A percentile compares a stretch with the other conserved stretches of the same genome.
Evolutionary conservation across 208 protist species (phyloP).

Genomic region (Wallacemonas sp.): DNA sequence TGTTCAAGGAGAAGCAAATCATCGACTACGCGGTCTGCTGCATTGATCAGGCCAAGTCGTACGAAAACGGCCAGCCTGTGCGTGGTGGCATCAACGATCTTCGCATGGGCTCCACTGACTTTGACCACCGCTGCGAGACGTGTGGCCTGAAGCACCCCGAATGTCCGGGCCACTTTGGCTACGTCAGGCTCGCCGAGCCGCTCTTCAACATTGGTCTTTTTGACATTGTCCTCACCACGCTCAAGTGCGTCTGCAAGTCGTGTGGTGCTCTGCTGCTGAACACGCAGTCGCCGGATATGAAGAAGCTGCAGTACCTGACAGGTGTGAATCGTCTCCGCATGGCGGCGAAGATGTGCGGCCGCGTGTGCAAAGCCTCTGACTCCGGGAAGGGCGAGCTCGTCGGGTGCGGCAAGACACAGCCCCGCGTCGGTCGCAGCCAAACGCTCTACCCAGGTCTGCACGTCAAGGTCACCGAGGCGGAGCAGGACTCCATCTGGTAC

Average conservation of each 20-base stretch:
- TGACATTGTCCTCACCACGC: constrained; percentile 90
- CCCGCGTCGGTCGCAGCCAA: constrained; percentile 72
- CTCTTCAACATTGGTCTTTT: constrained; percentile 99
- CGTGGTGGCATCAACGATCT: constrained; percentile 89
- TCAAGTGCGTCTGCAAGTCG: constrained; percentile 98
- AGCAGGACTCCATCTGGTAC: constrained; percentile 74
- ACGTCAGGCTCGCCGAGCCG: constrained; percentile 97
- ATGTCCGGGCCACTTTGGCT: constrained; percentile 98
- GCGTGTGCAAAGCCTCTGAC: constrained; percentile 52
- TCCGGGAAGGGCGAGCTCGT: constrained; percentile 18
- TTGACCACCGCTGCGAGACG: constrained; percentile 86
- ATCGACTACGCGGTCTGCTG: constrained; percentile 87
- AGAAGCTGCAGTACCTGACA: constrained; percentile 65
- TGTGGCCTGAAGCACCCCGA: constrained; percentile 91
- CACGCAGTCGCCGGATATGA: constrained; percentile 78
- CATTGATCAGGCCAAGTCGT: constrained; percentile 85
- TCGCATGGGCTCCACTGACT: constrained; percentile 91
- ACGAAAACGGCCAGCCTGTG: constrained; percentile 76
- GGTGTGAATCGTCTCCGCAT: constrained; percentile 76
- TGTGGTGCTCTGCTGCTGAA: constrained; percentile 90
- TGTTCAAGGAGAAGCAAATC: constrained; percentile 88
- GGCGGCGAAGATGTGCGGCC: constrained; percentile 66
- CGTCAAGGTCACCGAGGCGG: constrained; percentile 70
- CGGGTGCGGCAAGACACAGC: constrained; percentile 76
- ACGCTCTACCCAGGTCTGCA: constrained; percentile 75